A percentile compares a stretch with the other conserved stretches of the same genome.
These are phyloP conservation scores for Jacaranda copaia DNA, from an alignment of 257 asterid genomes.

Conservation along the genomic window DNA sequence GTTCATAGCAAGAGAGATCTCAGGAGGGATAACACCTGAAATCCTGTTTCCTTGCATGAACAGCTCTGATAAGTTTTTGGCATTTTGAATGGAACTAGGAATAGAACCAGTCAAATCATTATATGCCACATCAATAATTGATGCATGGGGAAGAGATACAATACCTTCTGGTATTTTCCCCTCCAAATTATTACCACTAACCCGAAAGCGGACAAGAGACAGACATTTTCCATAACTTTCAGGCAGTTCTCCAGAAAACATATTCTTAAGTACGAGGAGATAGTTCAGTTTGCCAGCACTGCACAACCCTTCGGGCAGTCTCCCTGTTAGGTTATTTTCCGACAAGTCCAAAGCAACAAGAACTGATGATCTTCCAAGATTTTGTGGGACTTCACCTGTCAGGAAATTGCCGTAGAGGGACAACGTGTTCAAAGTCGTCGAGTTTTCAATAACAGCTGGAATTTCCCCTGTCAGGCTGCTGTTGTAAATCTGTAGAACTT, in stretches of 20 bases:
- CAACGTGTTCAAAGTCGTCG: slow-evolving; percentile 61
- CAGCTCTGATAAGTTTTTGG: slow-evolving; percentile 79
- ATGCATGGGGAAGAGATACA: slow-evolving; percentile 73
- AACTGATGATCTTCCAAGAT: slow-evolving; percentile 66
- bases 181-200: slow-evolving; percentile 62
- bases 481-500: slow-evolving; percentile 74
- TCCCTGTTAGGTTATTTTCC: slow-evolving; percentile 75
- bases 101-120: slow-evolving; percentile 68
- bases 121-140: slow-evolving; percentile 68
- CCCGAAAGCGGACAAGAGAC: slow-evolving; percentile 78
- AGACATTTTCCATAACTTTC: slow-evolving; percentile 62
- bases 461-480: slow-evolving; percentile 75
- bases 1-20: slow-evolving; percentile 62
- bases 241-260: slow-evolving; percentile 73
- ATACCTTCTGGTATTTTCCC: slow-evolving; percentile 76
- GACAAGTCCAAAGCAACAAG: slow-evolving; percentile 76
- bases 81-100: slow-evolving; percentile 52
- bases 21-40: slow-evolving; percentile 75
- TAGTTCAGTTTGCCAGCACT: slow-evolving; percentile 68
- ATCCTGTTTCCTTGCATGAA: slow-evolving; percentile 79
- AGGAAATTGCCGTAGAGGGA: slow-evolving; percentile 76
- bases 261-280: slow-evolving; percentile 74
- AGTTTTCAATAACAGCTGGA: slow-evolving; percentile 64
- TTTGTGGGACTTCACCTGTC: slow-evolving; percentile 73
- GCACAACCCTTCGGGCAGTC: slow-evolving; percentile 72